These are phyloP conservation scores for Colletotrichum agaves DNA, from an alignment of 2,329 filamentous ascomycete species.

Conservation along the genomic window DNA sequence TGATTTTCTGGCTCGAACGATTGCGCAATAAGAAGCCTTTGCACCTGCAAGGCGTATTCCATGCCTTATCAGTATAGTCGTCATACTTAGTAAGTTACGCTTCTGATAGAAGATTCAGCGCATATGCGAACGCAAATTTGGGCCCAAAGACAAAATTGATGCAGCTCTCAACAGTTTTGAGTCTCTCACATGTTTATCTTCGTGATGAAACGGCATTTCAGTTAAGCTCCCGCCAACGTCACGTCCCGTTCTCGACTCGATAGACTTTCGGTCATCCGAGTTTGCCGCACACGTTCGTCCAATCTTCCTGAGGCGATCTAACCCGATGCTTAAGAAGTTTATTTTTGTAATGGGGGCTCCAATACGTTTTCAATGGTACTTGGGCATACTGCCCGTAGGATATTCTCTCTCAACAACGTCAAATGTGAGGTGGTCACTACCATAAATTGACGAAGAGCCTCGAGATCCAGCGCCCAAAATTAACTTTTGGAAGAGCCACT, in stretches of 20 bases:
- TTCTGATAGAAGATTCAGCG: not conserved
- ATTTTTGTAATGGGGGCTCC: too few relatives aligned
- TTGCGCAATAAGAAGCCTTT: not conserved
- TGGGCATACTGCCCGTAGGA: too few relatives aligned
- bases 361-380: too few relatives aligned
- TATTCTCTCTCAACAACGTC: too few relatives aligned
- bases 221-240: slow-evolving; percentile 17
- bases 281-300: not conserved
- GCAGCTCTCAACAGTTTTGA: slow-evolving; percentile 2
- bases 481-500: too few relatives aligned
- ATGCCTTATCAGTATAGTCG: not conserved
- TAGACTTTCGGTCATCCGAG: not conserved
- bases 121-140: not conserved
- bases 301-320: not conserved
- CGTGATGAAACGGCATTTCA: not conserved
- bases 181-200: slow-evolving; percentile 9
- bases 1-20: not conserved
- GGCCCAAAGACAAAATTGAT: too few relatives aligned
- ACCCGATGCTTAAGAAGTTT: not conserved
- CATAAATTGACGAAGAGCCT: too few relatives aligned
- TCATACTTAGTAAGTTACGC: not conserved
- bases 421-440: too few relatives aligned
- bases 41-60: not conserved
- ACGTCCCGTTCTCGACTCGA: slow-evolving; percentile 6
- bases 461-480: too few relatives aligned